Conservation (phyloP, 208 protist genomes). For the Leishmania major region DNA sequence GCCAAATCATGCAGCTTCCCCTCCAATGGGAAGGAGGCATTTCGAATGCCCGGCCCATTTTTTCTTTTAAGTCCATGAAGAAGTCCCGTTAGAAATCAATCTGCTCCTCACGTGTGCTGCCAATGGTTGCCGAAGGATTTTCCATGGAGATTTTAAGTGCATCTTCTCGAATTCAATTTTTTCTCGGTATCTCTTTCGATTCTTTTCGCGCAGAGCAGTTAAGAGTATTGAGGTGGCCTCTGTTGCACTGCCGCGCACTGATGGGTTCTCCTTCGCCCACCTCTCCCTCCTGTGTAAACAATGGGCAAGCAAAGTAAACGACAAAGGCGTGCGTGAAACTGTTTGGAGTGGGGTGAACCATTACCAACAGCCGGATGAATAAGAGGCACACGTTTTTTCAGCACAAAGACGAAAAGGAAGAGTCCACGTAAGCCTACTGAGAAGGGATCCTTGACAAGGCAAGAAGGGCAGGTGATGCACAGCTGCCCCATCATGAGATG, state of each 20-base stretch:
- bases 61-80: not conserved
- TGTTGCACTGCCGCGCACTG: not conserved
- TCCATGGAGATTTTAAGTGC: not conserved
- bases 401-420: conserved; percentile 59
- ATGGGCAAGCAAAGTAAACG: not conserved
- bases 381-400: conserved; percentile 34
- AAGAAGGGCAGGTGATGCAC: conserved; percentile 29
- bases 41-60: not conserved
- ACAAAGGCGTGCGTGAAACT: not conserved
- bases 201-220: not conserved
- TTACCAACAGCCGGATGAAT: not conserved
- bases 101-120: not conserved
- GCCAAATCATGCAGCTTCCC: not conserved
- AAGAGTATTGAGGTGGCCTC: not conserved
- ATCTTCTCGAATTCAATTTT: not conserved
- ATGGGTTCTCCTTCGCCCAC: not conserved
- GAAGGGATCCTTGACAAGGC: conserved; percentile 38
- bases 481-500: conserved; percentile 55
- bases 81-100: not conserved
- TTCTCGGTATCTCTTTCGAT: not conserved
- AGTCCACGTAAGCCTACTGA: conserved; percentile 52
- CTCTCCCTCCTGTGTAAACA: not conserved
- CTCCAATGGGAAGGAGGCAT: not conserved
- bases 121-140: not conserved
- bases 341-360: not conserved